A percentile compares a stretch with the other conserved stretches of the same genome.
Evolutionary conservation across 176 grass and related monocot species (phyloP).

Genomic region (Microstegium vimineum): DNA sequence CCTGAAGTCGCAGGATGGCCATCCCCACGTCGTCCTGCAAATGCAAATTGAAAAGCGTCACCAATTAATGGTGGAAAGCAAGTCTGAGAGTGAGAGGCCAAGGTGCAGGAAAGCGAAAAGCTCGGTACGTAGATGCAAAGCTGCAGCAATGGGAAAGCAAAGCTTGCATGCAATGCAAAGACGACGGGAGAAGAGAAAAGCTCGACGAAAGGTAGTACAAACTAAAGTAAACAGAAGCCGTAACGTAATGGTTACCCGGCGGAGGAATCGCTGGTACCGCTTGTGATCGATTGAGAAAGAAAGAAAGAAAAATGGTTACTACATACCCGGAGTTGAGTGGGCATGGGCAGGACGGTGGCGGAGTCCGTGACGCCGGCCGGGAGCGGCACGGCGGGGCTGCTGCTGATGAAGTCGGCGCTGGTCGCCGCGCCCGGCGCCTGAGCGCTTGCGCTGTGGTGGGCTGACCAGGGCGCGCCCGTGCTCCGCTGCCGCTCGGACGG

Average conservation of each 20-base stretch:
- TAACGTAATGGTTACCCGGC: no score
- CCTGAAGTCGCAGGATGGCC: constrained; percentile 11
- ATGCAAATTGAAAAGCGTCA: constrained; percentile 1
- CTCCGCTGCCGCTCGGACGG: constrained; percentile 46
- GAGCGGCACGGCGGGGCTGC: constrained; percentile 78
- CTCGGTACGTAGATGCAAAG: neutral
- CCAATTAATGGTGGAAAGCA: neutral
- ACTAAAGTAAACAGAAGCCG: neutral
- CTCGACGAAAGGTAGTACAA: neutral
- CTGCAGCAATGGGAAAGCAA: neutral
- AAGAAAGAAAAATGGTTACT: no score
- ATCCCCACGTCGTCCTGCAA: constrained; percentile 43
- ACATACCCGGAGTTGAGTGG: constrained; percentile 55
- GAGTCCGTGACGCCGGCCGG: constrained; percentile 71
- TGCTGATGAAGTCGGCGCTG: constrained; percentile 77
- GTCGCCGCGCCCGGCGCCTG: constrained; percentile 22
- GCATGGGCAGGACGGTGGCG: constrained; percentile 68
- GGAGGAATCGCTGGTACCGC: no score
- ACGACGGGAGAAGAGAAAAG: neutral
- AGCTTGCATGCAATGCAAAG: constrained; percentile 25
- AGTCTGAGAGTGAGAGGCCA: neutral
- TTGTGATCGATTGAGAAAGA: no score
- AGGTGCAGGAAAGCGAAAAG: constrained; percentile 4
- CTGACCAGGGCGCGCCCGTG: neutral
- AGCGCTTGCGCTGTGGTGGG: neutral